Base-by-base conservation (phyloP, 163 green algal species). In the Smithsoniella earleae region DNA sequence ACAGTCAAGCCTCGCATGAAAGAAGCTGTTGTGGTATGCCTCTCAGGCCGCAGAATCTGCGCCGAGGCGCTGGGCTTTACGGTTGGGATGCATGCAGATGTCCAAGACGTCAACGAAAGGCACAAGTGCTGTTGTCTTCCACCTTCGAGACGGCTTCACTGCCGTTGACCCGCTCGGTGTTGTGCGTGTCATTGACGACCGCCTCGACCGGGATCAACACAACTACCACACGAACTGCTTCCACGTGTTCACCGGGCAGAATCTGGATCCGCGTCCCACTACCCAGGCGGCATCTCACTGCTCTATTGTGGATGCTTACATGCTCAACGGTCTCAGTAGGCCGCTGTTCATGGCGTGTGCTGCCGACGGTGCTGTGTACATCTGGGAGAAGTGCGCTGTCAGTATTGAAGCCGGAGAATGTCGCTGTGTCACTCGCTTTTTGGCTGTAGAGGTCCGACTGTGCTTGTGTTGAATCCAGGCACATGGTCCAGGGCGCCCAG, bases 321-420 rank as follows among this genome's bases (percentile, higher is more conserved):
- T 69, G 10, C 8, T 69, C n/a, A 69, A 69, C 43, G 58, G 58
- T 43, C 58, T 69, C 8, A 31, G 43, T 33, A 5, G 58, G n/a
- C 58, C 58, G 0, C 58, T 69, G 18, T 69, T 69, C 58, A 40
- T 69, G 25, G 58, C 58, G 3, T 69, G 58, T 38, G 31, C 58
- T 69, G 58, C 58, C 40, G 58, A 69, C 43, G 58, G 58, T 13
- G 58, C 58, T 38, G 58, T 69, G 16, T 69, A 69, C 25, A 38
- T 69, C 31, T 69, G 58, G 58, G 58, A 69, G 43, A 69, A 69
- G 58, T 69, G 58, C 25, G 58, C 58, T 34, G n/a, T n/a, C n/a
- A n/a, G n/a, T n/a, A n/a, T n/a, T n/a, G n/a, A n/a, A n/a, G n/a
- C 25, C 25, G 3, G 8, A 3, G n/a, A 10, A 22, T 49, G 40